These are phyloP conservation scores for Alternaria alternata DNA, from an alignment of 2,329 filamentous ascomycete genomes.

Conservation along the genomic window DNA sequence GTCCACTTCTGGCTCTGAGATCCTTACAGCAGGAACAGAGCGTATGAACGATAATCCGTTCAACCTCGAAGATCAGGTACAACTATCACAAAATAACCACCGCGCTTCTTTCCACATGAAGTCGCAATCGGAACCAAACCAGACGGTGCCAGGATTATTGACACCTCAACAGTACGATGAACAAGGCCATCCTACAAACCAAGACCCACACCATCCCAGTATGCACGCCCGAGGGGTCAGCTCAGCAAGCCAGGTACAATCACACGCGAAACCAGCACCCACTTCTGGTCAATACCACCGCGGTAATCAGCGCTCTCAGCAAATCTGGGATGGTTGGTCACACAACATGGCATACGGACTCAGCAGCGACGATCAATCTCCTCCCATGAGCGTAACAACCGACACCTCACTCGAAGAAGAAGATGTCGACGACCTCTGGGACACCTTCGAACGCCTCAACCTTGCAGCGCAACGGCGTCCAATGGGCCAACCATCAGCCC, in stretches of 20 bases:
- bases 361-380: conserved; percentile 42
- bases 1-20: conserved; percentile 52
- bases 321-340: conserved; percentile 46
- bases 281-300: conserved; percentile 33
- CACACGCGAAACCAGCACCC: conserved; percentile 30
- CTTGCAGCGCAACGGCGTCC: conserved; percentile 20
- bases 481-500: conserved; percentile 22
- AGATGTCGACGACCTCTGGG: conserved; percentile 49
- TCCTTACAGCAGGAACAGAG: conserved; percentile 49
- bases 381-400: conserved; percentile 42
- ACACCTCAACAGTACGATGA: conserved; percentile 49
- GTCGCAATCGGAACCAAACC: conserved; percentile 52
- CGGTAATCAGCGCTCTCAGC: conserved; percentile 39
- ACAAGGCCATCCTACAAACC: conserved; percentile 43
- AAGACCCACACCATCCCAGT: conserved; percentile 38
- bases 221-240: conserved; percentile 47
- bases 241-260: conserved; percentile 47
- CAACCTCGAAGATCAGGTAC: conserved; percentile 58
- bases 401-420: conserved; percentile 46
- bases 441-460: conserved; percentile 36
- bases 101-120: conserved; percentile 51
- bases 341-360: conserved; percentile 44
- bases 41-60: conserved; percentile 58
- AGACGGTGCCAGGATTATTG: conserved; percentile 46
- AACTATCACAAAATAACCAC: conserved; percentile 49